phyloP scores from a whole-genome alignment of 305 asterid genomes.

The Fraxinus dipetala region DNA sequence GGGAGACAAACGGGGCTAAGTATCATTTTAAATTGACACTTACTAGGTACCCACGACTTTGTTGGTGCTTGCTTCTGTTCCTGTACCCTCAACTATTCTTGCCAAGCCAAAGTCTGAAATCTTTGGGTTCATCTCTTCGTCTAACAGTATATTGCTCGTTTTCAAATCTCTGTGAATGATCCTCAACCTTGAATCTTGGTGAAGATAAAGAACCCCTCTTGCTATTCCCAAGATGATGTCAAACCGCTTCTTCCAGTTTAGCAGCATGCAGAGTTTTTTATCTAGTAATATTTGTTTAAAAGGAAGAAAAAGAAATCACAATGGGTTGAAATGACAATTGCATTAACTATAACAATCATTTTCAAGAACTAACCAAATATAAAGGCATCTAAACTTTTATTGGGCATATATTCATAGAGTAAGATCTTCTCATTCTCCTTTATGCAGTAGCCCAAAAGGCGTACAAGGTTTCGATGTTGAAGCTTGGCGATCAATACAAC shows the following conservation, averaged over 20 bases:
- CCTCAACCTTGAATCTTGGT: neutral
- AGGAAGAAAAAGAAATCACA: neutral
- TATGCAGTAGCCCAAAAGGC: neutral
- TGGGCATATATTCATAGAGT: neutral
- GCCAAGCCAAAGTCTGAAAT: neutral
- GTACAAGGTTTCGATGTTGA: neutral
- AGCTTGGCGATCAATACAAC: neutral
- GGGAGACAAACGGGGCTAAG: no score
- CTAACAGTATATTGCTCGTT: neutral
- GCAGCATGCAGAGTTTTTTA: neutral
- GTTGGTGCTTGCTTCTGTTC: neutral
- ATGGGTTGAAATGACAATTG: neutral
- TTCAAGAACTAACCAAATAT: neutral
- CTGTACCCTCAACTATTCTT: neutral
- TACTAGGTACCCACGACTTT: neutral
- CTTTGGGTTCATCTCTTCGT: neutral
- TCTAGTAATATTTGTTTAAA: slow-evolving; percentile 2
- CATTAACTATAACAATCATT: neutral
- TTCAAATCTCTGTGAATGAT: neutral
- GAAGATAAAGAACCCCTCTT: neutral
- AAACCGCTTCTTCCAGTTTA: slow-evolving; percentile 25
- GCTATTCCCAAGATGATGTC: slow-evolving; percentile 31
- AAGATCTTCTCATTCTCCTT: neutral
- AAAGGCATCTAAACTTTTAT: neutral
- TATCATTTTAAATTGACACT: slow-evolving; percentile 11